Evolutionary conservation across 371 early-diverging fungal species (phyloP), one percentile per base, ranked within the genome.

Genomic region (Saksenaea vasiformis): DNA sequence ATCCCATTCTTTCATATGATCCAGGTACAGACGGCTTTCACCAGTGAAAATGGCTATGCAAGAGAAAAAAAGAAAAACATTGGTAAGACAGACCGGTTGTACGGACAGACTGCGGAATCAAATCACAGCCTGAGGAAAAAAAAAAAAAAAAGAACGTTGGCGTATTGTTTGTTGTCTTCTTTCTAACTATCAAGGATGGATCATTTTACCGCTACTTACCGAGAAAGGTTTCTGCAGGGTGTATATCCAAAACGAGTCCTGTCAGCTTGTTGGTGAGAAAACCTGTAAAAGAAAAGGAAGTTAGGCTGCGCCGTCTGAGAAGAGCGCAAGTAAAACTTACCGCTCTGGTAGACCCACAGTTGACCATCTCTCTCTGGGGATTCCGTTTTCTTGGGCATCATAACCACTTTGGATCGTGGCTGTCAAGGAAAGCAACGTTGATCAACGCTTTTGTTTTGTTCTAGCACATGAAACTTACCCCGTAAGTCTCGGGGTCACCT

Each of bases 321-420:
- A 54, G 22, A 39, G 11, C 51, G 19, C 24, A 19, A 58, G 14
- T n/a, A 19, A n/a, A n/a, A 2, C 17, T 62, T 61, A 56, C 79
- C 79, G 41, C 68, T 56, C 57, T 78, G 76, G 31, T 78, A 73
- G n/a, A 78, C 76, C 76, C 76, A 78, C 8, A 78, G 72, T 47
- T 78, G 79, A 19, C 60, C 62, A 41, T 78, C 79, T 51, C 76
- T 64, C 37, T 75, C 79, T 39, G 76, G 71, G 41, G 76, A 73
- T 38, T 60, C 54, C 35, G 65, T 60, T 14, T 71, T 69, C 58
- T 73, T 78, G 10, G 61, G 39, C 17, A 66, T 66, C 73, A 71
- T 78, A 7, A 78, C 68, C 58, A 78, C 66, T 17, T 73, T 73
- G 39, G 79, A 58, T 5, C 56, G 37, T 24, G 63, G 41, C 78